Conservation (phyloP, 495 filamentous ascomycete species). For the Haplographium delicatum region DNA sequence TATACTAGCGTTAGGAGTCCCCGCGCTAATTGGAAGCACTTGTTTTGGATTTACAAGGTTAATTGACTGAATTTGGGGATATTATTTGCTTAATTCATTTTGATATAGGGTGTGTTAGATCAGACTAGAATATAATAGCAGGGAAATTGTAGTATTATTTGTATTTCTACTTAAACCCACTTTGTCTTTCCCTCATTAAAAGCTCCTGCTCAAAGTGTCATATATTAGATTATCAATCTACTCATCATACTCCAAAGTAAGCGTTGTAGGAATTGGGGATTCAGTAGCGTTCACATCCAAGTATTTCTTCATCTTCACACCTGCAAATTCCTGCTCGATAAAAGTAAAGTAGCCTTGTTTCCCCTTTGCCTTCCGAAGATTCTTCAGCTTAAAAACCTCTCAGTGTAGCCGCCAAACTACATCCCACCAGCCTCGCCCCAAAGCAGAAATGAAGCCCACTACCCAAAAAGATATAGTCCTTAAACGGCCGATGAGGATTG, state of each 20-base stretch:
- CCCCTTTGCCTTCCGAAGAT: conserved; percentile 36
- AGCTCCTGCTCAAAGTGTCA: too few relatives aligned
- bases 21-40: too few relatives aligned
- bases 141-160: too few relatives aligned
- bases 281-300: conserved; percentile 34
- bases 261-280: conserved; percentile 32
- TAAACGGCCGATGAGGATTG: conserved; percentile 60
- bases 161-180: too few relatives aligned
- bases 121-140: too few relatives aligned
- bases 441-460: conserved; percentile 58
- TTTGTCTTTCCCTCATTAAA: too few relatives aligned
- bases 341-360: conserved; percentile 27
- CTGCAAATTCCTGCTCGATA: conserved; percentile 31
- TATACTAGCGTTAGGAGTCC: too few relatives aligned
- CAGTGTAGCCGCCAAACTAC: conserved; percentile 61
- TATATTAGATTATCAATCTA: too few relatives aligned
- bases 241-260: conserved; percentile 36
- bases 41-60: too few relatives aligned
- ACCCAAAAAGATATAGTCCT: conserved; percentile 63
- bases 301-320: conserved; percentile 34
- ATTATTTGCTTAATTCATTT: too few relatives aligned
- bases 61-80: too few relatives aligned
- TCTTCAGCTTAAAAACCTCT: conserved; percentile 34
- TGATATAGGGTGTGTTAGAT: too few relatives aligned
- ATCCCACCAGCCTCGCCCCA: conserved; percentile 53